Evolutionary conservation across 1,139 yeast species (phyloP).

Genomic region (Eremothecium sinecaudum): DNA sequence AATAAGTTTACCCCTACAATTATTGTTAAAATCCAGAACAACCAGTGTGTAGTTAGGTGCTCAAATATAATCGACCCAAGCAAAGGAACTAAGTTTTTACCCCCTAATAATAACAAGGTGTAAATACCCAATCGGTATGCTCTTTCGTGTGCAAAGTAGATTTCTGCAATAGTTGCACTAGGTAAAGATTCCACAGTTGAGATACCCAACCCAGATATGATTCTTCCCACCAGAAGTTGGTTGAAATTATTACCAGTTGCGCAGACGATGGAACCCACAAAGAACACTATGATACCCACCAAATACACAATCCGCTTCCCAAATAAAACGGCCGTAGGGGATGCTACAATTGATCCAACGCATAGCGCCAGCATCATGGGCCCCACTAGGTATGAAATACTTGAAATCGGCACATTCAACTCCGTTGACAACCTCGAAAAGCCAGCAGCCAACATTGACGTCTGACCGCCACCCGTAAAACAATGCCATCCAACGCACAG

Average conservation of each 20-base stretch:
- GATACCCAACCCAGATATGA: conserved; percentile 50
- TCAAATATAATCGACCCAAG: conserved; percentile 47
- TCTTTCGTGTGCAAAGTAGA: conserved; percentile 55
- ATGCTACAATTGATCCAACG: conserved; percentile 46
- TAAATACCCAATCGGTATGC: conserved; percentile 57
- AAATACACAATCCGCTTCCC: conserved; percentile 54
- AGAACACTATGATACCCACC: conserved; percentile 40
- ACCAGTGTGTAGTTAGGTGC: conserved; percentile 47
- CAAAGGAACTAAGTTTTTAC: conserved; percentile 52
- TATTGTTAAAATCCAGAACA: conserved; percentile 51
- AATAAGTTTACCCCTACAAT: conserved; percentile 42
- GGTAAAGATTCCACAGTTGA: conserved; percentile 57
- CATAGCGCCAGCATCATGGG: conserved; percentile 53
- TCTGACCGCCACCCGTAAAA: conserved; percentile 55
- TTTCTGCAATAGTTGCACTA: conserved; percentile 53
- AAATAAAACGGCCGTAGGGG: conserved; percentile 22
- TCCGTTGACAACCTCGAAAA: conserved; percentile 37
- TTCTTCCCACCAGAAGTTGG: conserved; percentile 48
- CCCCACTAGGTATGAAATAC: conserved; percentile 49
- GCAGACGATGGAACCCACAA: conserved; percentile 49
- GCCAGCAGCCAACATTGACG: conserved; percentile 54
- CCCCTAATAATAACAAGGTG: conserved; percentile 52
- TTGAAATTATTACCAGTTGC: conserved; percentile 43
- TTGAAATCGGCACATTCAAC: conserved; percentile 37
- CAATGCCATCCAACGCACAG: conserved; percentile 49